Evolutionary conservation across 2,329 filamentous ascomycete species (phyloP).

Genomic region (Verticillium tricorpus): DNA sequence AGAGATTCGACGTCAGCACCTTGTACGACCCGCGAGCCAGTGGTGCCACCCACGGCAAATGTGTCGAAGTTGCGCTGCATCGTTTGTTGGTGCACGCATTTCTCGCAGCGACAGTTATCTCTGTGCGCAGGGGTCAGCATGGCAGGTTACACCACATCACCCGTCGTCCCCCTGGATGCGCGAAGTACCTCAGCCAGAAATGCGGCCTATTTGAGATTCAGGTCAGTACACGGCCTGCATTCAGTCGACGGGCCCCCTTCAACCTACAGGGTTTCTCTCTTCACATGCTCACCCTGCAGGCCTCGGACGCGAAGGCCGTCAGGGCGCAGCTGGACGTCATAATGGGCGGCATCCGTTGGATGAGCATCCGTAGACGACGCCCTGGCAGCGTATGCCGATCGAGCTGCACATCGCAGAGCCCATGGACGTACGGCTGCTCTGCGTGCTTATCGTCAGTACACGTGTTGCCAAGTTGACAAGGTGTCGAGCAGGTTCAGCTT

Average conservation of each 20-base stretch:
- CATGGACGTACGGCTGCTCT: not conserved
- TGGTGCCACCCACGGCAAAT: conserved; percentile 25
- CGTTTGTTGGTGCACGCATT: conserved; percentile 37
- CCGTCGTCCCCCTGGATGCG: not conserved
- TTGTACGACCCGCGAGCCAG: not conserved
- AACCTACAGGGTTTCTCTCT: conserved; percentile 12
- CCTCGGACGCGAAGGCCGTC: conserved; percentile 8
- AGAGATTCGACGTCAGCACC: not conserved
- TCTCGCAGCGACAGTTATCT: conserved; percentile 37
- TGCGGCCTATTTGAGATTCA: conserved; percentile 8
- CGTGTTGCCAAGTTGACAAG: not conserved
- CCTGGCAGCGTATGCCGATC: not conserved
- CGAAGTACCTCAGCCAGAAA: conserved; percentile 14
- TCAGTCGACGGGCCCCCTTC: not conserved
- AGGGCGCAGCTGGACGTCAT: not conserved
- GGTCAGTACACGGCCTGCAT: not conserved
- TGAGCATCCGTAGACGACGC: not conserved
- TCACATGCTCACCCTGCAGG: not conserved
- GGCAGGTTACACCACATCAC: not conserved
- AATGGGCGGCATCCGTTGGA: not conserved
- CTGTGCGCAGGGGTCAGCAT: conserved; percentile 15
- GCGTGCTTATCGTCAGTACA: not conserved
- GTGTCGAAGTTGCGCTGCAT: conserved; percentile 37
- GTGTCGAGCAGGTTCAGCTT: not conserved
- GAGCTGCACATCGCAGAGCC: not conserved